A percentile compares a stretch with the other conserved stretches of the same genome.
phyloP scores from a whole-genome alignment of 345 rosid genomes.

The Eucalyptus pauciflora region DNA sequence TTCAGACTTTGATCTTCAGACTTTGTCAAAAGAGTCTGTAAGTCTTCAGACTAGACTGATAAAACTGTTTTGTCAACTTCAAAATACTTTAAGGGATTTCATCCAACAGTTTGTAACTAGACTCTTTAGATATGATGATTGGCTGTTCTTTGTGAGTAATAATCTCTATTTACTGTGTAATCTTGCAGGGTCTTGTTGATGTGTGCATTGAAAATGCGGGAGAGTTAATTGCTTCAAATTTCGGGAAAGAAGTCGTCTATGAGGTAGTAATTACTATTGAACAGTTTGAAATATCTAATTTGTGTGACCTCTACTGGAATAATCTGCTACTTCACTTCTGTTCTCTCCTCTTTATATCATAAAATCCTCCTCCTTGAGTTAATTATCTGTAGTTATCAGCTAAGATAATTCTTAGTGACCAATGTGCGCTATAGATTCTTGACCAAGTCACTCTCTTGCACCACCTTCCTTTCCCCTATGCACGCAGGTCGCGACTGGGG shows the following conservation, averaged over 20 bases:
- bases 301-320: neutral
- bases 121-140: neutral
- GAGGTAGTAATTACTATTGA: conserved; percentile 33
- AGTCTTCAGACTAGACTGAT: no score
- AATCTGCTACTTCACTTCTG: neutral
- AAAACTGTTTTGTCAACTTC: no score
- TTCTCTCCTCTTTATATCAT: neutral
- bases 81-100: no score
- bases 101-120: no score
- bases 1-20: no score
- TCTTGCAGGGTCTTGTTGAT: conserved; percentile 62
- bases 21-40: no score
- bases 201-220: conserved; percentile 52
- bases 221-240: conserved; percentile 61
- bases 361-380: neutral
- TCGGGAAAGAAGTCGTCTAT: conserved; percentile 68
- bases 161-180: neutral
- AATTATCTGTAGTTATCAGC: neutral
- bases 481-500: conserved; percentile 65
- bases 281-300: neutral
- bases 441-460: neutral
- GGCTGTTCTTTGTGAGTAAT: neutral
- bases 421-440: neutral
- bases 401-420: neutral
- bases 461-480: neutral